Conservation (phyloP, 768 basidiomycete genomes). For the Russula abietina region DNA sequence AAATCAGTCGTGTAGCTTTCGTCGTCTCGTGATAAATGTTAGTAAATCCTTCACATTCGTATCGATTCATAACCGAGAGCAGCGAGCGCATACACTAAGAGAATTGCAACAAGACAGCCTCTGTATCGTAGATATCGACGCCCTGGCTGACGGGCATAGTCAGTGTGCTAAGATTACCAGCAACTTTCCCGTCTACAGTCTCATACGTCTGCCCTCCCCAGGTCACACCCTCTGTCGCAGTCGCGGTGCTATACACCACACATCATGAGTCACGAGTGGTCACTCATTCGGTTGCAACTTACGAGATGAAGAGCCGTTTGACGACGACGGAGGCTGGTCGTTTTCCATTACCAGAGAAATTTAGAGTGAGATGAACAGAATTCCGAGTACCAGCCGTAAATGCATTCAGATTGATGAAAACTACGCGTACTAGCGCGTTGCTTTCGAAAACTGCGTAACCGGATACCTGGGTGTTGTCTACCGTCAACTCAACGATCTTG, state of each 20-base stretch:
- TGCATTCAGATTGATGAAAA: conserved; percentile 56
- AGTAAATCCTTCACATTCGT: background rate
- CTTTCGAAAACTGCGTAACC: conserved; percentile 60
- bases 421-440: conserved; percentile 38
- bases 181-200: conserved; percentile 39
- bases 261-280: background rate
- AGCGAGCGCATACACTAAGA: background rate
- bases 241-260: conserved; percentile 37
- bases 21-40: background rate
- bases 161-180: conserved; percentile 34
- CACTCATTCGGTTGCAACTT: conserved; percentile 15
- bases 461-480: conserved; percentile 43
- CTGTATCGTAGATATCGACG: conserved; percentile 44
- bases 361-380: conserved; percentile 5
- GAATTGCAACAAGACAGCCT: conserved; percentile 42
- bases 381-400: conserved; percentile 27
- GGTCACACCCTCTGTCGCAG: conserved; percentile 44
- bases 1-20: background rate
- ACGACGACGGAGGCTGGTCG: conserved; percentile 35
- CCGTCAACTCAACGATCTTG: conserved; percentile 42
- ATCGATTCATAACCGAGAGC: background rate
- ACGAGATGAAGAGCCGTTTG: conserved; percentile 48
- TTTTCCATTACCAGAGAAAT: conserved; percentile 26
- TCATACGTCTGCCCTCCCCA: conserved; percentile 60
- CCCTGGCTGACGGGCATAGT: conserved; percentile 33